phyloP scores from a whole-genome alignment of 2,329 filamentous ascomycete species.

The Waltergamsia citrina region DNA sequence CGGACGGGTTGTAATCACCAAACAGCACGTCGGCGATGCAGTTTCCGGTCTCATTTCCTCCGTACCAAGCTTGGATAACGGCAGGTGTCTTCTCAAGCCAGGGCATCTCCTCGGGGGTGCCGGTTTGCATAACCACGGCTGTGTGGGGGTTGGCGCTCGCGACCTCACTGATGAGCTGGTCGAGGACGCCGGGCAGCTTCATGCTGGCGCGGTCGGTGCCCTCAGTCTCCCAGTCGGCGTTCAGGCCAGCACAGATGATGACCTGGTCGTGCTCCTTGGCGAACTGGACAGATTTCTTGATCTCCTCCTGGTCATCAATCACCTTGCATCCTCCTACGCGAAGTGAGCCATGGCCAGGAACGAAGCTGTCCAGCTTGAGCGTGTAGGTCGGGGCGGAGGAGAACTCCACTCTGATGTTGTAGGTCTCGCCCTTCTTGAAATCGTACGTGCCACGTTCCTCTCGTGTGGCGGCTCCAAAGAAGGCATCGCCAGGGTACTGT shows the following conservation, averaged over 20 bases:
- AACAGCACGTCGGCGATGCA: constrained; percentile 71
- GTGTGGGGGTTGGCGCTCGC: constrained; percentile 58
- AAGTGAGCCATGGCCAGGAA: constrained; percentile 50
- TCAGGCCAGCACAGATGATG: constrained; percentile 68
- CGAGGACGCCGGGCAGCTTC: constrained; percentile 63
- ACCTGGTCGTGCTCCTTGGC: constrained; percentile 68
- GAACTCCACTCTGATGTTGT: constrained; percentile 50
- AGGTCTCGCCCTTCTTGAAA: constrained; percentile 49
- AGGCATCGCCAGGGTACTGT: constrained; percentile 51
- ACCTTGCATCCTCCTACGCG: constrained; percentile 52
- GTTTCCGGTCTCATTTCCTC: constrained; percentile 79
- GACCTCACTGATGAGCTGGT: constrained; percentile 59
- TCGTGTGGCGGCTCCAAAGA: constrained; percentile 54
- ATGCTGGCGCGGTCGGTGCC: constrained; percentile 71
- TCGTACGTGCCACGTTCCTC: constrained; percentile 52
- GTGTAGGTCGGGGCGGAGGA: constrained; percentile 49
- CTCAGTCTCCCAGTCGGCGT: constrained; percentile 75
- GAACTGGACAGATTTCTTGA: constrained; percentile 55
- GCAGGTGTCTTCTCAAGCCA: constrained; percentile 49
- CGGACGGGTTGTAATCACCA: constrained; percentile 64
- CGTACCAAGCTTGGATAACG: constrained; percentile 73
- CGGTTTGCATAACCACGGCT: constrained; percentile 67
- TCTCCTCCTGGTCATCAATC: constrained; percentile 47
- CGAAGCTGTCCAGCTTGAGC: constrained; percentile 36
- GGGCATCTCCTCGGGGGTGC: constrained; percentile 65